Evolutionary conservation across 306 rosid genomes (phyloP).

Genomic region (Vachellia collinsii): DNA sequence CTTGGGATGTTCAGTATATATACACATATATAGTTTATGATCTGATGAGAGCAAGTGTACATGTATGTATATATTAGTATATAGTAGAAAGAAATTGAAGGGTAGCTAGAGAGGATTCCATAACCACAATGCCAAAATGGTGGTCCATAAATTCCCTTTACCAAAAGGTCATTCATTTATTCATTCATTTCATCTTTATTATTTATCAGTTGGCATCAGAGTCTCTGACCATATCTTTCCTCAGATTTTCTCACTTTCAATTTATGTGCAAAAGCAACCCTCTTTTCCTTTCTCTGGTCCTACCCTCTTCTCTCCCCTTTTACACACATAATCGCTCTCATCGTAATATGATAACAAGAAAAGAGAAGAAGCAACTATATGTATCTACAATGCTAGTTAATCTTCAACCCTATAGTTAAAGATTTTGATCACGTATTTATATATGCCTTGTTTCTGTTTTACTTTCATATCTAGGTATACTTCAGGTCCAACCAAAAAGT

Average conservation of each 20-base stretch:
- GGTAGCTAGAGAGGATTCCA: conserved; percentile 37
- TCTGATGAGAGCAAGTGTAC: neutral
- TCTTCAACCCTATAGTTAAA: neutral
- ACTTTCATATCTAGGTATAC: neutral
- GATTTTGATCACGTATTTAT: neutral
- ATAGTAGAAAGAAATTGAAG: neutral
- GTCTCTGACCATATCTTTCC: conserved; percentile 59
- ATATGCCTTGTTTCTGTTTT: neutral
- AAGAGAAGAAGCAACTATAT: neutral
- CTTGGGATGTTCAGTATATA: conserved; percentile 44
- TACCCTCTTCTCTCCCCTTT: neutral
- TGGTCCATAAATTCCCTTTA: conserved; percentile 82
- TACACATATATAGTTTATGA: neutral
- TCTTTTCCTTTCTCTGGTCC: neutral
- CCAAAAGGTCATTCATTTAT: conserved; percentile 49
- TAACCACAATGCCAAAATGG: conserved; percentile 60
- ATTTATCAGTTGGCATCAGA: neutral
- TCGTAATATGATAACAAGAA: neutral
- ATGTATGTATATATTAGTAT: too few species aligned
- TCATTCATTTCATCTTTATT: neutral
- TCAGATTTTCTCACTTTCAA: conserved; percentile 53
- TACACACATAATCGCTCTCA: neutral
- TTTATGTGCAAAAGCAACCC: conserved; percentile 29
- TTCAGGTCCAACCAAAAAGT: neutral
- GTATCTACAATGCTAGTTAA: neutral